Percentiles rank a stretch among this genome's conserved stretches.
Conservation (phyloP, 2,329 filamentous ascomycete species). For the Apiospora malaysiana region DNA sequence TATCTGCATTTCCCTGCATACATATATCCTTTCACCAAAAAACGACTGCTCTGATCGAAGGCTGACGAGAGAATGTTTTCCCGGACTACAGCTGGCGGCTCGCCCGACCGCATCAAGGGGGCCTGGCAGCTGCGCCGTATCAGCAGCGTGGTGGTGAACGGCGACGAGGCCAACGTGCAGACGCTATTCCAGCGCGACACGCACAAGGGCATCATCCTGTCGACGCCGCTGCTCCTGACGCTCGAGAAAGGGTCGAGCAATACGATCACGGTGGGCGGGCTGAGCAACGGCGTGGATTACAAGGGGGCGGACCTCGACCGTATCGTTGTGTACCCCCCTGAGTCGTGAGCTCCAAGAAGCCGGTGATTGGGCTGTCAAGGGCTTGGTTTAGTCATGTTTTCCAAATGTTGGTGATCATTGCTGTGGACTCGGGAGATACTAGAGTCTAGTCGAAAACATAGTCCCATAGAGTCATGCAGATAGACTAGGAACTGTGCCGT, state of each 20-base stretch:
- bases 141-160: slow-evolving; percentile 63
- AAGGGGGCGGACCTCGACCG: slow-evolving; percentile 65
- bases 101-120: slow-evolving; percentile 64
- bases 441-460: too few species aligned
- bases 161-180: slow-evolving; percentile 55
- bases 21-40: background rate
- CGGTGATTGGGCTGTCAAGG: too few species aligned
- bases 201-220: slow-evolving; percentile 65
- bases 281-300: slow-evolving; percentile 60
- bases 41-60: slow-evolving; percentile 22
- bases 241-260: slow-evolving; percentile 57
- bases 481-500: too few species aligned
- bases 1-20: background rate
- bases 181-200: slow-evolving; percentile 59
- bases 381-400: too few species aligned
- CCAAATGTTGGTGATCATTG: too few species aligned
- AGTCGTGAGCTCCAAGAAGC: slow-evolving; percentile 36
- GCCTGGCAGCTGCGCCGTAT: slow-evolving; percentile 65
- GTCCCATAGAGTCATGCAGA: too few species aligned
- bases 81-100: slow-evolving; percentile 49
- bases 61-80: background rate
- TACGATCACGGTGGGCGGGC: slow-evolving; percentile 62
- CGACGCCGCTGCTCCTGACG: slow-evolving; percentile 59
- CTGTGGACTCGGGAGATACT: too few species aligned
- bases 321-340: slow-evolving; percentile 65